Evolutionary conservation across 2,329 filamentous ascomycete genomes (phyloP), one percentile per base, ranked within the genome.

Genomic region (Eutypella sp.): DNA sequence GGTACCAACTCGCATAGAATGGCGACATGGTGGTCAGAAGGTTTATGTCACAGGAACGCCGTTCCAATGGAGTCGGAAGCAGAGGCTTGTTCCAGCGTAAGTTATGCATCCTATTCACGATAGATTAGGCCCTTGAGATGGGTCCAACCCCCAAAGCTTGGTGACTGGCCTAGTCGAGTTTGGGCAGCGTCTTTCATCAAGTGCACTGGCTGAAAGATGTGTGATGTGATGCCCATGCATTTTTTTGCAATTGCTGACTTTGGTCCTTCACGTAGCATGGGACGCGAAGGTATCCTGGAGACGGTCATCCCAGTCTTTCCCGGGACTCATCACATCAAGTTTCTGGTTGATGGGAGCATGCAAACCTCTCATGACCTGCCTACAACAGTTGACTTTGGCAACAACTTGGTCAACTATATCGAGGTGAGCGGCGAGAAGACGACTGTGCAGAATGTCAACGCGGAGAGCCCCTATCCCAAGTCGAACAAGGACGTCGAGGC

Each of bases 41-140:
- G 82, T 97, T 53, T 99, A 96, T 65, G 90, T 99, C 39, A 99
- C 93, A 1, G 92, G 92, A 54, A 97, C 93, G 18, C 96, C 97
- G 63, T 95, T 95, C 58, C 88, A 92, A 65, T 99, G 93, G 93
- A 90, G 95, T 68, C 85, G 87, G 65, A 97, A 97, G 70, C 95
- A 91, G 64, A 82, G 87, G 57, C 73, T 99, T 61, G 82, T 90
- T 67, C 84, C 80, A 66, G 85, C 89, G 90, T 95, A 79, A 80
- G 86, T 82, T 29, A 40, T 20, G 40, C 25, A 42, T 47, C 44
- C 44, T n/a, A 43, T 36, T 41, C 36, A 45, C 42, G 29, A 33
- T 40, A 18, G n/a, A n/a, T n/a, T n/a, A n/a, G n/a, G n/a, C n/a
- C n/a, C n/a, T n/a, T 31, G 42, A 40, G 4, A 41, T 29, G 24